Evolutionary conservation across 768 basidiomycete genomes (phyloP), one percentile per base, ranked within the genome.

Genomic region (Terana coerulea): DNA sequence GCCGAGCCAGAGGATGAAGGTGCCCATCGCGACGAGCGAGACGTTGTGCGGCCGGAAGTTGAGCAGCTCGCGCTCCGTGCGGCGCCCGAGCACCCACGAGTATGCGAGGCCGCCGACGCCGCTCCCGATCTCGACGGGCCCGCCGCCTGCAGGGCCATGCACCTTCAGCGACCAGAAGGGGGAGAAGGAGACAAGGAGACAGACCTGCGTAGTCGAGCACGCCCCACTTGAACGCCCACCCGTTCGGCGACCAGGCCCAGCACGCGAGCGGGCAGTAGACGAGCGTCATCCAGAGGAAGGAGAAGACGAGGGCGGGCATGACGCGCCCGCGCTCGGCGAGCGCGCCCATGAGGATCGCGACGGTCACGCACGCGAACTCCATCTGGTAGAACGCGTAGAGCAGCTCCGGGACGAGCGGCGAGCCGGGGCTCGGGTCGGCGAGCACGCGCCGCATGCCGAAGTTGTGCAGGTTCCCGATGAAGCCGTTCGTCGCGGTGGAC

Each of bases 21-120:
- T 93, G 57, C 92, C 91, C 49, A 94, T 77, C 58, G 79, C 80
- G 60, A 94, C 88, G 65, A 88, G 72, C 28, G 87, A 83, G 19
- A 92, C 90, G 65, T 92, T 91, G 69, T 95, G 90, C 7, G 92
- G 91, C 54, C 90, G 79, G 72, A 92, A 94, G 65, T 88, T 88
- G 53, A 81, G 64, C 8, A 88, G 67, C 59, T 89, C 84, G 39
- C 77, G 77, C 58, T 87, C 83, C 55, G 83, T 75, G 53, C 94
- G 79, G 44, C 84, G 83, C 17, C 94, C 94, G 53, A 98, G 80
- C 53, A 91, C 85, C 81, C 91, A 83, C 11, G 92, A 81, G 68
- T 84, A 91, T 1, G 92, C 91, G 49, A 97, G 78, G 2, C 91
- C 88, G 22, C 84, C 84, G 26, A 91, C 79, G 19, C 94, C 94